These are phyloP conservation scores for Trypanosoma scelopori DNA, from an alignment of 208 protist species.

Conservation along the genomic window DNA sequence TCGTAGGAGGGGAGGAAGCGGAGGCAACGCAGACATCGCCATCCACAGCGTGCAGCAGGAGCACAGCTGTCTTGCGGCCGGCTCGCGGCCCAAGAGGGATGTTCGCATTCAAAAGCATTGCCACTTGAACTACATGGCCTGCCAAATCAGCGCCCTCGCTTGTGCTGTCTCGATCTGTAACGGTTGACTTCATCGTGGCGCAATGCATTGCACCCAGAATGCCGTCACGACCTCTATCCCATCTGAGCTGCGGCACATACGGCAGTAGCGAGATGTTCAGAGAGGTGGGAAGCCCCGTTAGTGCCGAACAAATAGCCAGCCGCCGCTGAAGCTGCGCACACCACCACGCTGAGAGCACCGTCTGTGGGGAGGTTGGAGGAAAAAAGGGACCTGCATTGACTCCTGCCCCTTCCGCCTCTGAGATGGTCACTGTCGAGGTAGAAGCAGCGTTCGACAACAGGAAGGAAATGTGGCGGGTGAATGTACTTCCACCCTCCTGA, in stretches of 20 bases:
- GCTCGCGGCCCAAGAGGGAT: conserved; percentile 32
- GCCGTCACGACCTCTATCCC: conserved; percentile 53
- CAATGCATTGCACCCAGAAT: conserved; percentile 51
- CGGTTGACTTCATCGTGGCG: conserved; percentile 17
- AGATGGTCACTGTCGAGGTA: background rate
- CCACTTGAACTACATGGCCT: conserved; percentile 30
- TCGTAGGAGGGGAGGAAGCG: background rate
- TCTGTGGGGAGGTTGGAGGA: background rate
- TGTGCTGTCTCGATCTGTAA: background rate
- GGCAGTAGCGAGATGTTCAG: conserved; percentile 41
- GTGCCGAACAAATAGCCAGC: conserved; percentile 46
- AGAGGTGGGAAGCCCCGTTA: conserved; percentile 22
- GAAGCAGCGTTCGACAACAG: background rate
- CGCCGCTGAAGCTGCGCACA: conserved; percentile 58
- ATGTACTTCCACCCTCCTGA: conserved; percentile 2
- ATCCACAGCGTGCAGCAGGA: conserved; percentile 19
- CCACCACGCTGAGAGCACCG: conserved; percentile 40
- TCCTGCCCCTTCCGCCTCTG: background rate
- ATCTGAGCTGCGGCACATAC: conserved; percentile 48
- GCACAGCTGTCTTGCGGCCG: conserved; percentile 17
- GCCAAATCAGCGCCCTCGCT: background rate
- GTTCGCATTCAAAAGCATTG: conserved; percentile 47
- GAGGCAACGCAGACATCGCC: conserved; percentile 22
- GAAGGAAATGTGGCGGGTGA: conserved; percentile 26
- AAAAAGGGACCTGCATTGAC: background rate